Percentiles rank a stretch among this genome's conserved stretches.
These are phyloP conservation scores for Tephrocybe sp. DNA, from an alignment of 768 basidiomycete species.

Conservation along the genomic window DNA sequence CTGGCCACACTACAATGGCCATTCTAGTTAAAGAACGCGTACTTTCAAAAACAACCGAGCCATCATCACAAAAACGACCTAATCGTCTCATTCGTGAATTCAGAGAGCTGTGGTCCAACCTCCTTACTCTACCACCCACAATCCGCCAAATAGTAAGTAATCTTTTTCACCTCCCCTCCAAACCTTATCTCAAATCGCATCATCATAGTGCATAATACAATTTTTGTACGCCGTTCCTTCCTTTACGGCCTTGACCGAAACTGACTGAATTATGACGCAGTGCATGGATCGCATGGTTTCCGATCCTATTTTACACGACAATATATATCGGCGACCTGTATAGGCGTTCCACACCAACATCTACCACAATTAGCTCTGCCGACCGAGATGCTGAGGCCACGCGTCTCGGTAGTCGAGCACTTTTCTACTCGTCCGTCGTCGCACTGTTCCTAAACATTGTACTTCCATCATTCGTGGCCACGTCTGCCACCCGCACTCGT, in stretches of 20 bases:
- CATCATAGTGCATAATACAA: constrained; percentile 65
- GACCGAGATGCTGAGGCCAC: constrained; percentile 66
- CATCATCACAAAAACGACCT: constrained; percentile 19
- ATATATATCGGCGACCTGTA: constrained; percentile 88
- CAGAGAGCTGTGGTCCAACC: constrained; percentile 67
- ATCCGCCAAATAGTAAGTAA: constrained; percentile 84
- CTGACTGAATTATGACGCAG: constrained; percentile 33
- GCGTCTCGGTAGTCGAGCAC: constrained; percentile 77
- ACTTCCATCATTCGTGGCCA: constrained; percentile 61
- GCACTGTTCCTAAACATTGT: constrained; percentile 65
- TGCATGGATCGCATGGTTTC: constrained; percentile 90
- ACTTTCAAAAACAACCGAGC: constrained; percentile 37
- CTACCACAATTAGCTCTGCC: constrained; percentile 18
- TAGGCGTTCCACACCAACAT: constrained; percentile 42
- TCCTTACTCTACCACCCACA: constrained; percentile 62
- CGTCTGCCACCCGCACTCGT: constrained; percentile 10
- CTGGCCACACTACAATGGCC: constrained; percentile 62
- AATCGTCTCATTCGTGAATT: constrained; percentile 44
- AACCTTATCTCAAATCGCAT: not conserved
- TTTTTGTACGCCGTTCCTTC: constrained; percentile 60
- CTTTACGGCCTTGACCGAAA: not conserved
- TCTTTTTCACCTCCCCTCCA: constrained; percentile 13
- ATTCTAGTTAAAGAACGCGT: constrained; percentile 66
- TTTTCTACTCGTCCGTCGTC: constrained; percentile 75
- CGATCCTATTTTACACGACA: constrained; percentile 83